Base-by-base conservation (phyloP, 768 basidiomycete genomes). In the Holtermannia corniformis region DNA sequence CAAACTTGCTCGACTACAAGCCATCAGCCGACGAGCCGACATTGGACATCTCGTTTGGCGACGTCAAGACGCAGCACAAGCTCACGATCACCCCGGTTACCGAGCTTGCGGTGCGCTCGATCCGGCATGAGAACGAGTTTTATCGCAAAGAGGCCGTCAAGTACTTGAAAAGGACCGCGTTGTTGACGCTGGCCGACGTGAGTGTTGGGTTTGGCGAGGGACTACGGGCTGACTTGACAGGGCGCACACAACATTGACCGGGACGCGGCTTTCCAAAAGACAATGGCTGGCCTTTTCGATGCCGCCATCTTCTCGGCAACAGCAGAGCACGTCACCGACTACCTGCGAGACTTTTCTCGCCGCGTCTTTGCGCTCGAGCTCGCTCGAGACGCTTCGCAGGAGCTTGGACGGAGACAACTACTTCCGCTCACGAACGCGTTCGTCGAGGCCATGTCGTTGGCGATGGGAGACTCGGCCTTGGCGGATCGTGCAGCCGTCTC, bases 141-240 rank as follows among this genome's bases (percentile, higher is more conserved):
- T 76, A 78, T 60, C 67, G 74, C 2, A 68, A 69, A 12, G 71
- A 75, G 37, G 75, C 74, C 1, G 71, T 74, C 49, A 60, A 73
- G 22, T 66, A 75, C 22, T 52, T 96, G 22, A 87, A 90, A 69
- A 78, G 79, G 50, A 82, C 82, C 44, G 68, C 84, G 24, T 80
- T 81, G n/a, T 74, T 82, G 42, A 77, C 91, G 19, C 73, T 95
- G 25, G 78, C 83, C 56, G 84, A 91, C 73, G 92, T 93, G 65
- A 59, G 68, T 54, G 64, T 47, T 12, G 2, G 20, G 2, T 24
- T 27, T 16, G 3, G 40, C 3, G 26, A 12, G 10, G 7, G 41
- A 41, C 32, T 13, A n/a, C n/a, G 23, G 13, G 44, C 48, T 59
- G 28, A 50, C 16, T 16, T n/a, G 41, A 14, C 32, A 65, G 63